Conservation (phyloP, 2,329 filamentous ascomycete species). For the Penicillium sp. region DNA sequence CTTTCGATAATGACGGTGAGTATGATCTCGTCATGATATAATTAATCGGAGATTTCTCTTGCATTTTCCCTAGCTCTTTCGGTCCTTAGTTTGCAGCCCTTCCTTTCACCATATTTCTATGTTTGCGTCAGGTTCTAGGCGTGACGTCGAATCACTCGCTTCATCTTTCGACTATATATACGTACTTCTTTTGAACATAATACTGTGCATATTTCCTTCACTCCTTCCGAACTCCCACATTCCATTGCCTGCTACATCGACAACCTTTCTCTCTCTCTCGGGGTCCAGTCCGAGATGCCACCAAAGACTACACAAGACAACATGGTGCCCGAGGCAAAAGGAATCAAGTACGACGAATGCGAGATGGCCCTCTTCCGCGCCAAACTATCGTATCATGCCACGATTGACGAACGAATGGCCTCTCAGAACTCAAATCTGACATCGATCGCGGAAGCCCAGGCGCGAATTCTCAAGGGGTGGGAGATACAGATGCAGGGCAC, state of each 20-base stretch:
- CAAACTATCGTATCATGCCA: conserved; percentile 36
- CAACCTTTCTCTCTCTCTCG: neutral
- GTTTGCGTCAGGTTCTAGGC: neutral
- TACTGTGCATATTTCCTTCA: neutral
- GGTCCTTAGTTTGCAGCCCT: conserved; percentile 5
- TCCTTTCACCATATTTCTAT: neutral
- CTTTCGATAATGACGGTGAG: conserved; percentile 5
- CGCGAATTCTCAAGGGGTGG: conserved; percentile 36
- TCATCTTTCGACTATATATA: neutral
- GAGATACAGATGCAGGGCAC: conserved; percentile 35
- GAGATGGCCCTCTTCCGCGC: conserved; percentile 39
- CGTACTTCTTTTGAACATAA: neutral
- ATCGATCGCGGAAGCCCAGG: conserved; percentile 35
- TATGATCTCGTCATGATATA: conserved; percentile 14
- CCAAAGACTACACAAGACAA: conserved; percentile 21
- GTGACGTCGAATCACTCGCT: neutral
- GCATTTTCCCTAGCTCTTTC: neutral
- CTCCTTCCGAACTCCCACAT: neutral
- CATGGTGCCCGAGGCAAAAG: conserved; percentile 33
- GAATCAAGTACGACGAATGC: conserved; percentile 37
- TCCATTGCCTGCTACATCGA: neutral
- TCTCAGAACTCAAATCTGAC: conserved; percentile 32
- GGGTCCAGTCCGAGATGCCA: conserved; percentile 19
- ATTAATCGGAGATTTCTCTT: conserved; percentile 3
- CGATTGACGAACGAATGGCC: conserved; percentile 33